Evolutionary conservation across 169 alveolate species (phyloP), one percentile per base, ranked within the genome.

Genomic region (Plasmodium billcollinsi): DNA sequence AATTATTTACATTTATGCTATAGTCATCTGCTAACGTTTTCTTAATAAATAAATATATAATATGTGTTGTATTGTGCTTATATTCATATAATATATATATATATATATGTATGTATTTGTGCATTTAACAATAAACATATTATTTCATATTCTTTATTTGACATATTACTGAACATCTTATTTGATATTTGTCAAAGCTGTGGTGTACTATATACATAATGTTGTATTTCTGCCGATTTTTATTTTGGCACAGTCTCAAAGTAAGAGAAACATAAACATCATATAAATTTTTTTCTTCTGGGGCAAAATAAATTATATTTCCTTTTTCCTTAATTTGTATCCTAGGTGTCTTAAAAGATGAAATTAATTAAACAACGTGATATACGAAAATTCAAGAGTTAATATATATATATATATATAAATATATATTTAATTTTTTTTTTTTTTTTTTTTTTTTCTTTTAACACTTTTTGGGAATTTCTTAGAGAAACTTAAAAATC

Each of bases 301-400:
- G 89, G 29, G 89, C 62, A 20, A 78, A 78, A 50, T 78, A 78
- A 78, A 78, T 78, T 78, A 78, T 78, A 29, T 78, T 24, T 66
- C 63, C 89, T 49, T 78, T 69, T 66, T 58, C 89, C 15, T 39
- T 21, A 7, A 29, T 66, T 26, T 78, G 61, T 78, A 65, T 24
- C n/a, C 33, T 78, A 21, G 89, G 76, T 33, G 26, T 61, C 89
- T 78, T 15, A 12, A 18, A 12, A 15, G 47, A 61, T 65, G 14
- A 33, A 61, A 21, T 26, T 14, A 6, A 7, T 76, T 76, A 26
- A 66, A 33, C 54, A 7, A 1, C 15, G n/a, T 33, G n/a, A 2
- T 66, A n/a, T 66, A 14, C 59, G 54, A 12, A 11, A 52, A 15
- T 52, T 52, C 12, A 43, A 14, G 21, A 47, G n/a, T 18, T 2